Conservation (phyloP, 768 basidiomycete species). For the Termitomyces sp. region DNA sequence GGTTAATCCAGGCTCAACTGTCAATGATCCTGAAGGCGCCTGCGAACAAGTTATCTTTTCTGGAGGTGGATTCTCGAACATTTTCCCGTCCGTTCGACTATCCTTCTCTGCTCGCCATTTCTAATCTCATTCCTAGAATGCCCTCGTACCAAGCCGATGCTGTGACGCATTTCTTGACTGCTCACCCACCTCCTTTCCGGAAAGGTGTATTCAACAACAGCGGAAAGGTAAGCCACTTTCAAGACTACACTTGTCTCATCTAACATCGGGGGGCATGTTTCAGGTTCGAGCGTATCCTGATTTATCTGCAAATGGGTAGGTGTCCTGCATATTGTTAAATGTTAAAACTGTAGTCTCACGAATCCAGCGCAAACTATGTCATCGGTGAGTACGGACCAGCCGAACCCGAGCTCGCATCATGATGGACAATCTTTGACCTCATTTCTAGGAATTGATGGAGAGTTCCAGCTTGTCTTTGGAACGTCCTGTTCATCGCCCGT, state of each 20-base stretch:
- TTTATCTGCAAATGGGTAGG: conserved; percentile 40
- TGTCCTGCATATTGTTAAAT: not conserved
- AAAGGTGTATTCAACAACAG: conserved; percentile 39
- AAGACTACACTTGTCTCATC: not conserved
- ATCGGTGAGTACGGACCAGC: conserved; percentile 27
- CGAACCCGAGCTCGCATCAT: not conserved
- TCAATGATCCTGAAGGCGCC: conserved; percentile 38
- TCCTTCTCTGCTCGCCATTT: not conserved
- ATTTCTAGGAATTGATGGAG: conserved; percentile 29
- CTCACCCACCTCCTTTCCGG: conserved; percentile 35
- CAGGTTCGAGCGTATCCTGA: conserved; percentile 48
- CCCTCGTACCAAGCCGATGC: conserved; percentile 40
- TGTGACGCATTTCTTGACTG: conserved; percentile 32
- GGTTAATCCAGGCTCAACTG: conserved; percentile 35
- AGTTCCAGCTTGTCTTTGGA: conserved; percentile 36
- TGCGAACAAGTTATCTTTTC: conserved; percentile 42
- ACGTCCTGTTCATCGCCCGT: conserved; percentile 45
- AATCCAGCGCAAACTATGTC: conserved; percentile 30
- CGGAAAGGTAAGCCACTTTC: conserved; percentile 22
- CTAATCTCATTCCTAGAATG: conserved; percentile 19
- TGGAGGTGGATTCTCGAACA: conserved; percentile 47
- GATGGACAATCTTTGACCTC: not conserved
- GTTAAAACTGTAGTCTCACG: not conserved
- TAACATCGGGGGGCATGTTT: not conserved
- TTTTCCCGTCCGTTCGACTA: conserved; percentile 24